Evolutionary conservation across 2,329 filamentous ascomycete species (phyloP).

Genomic region (Lachnellula cervina): DNA sequence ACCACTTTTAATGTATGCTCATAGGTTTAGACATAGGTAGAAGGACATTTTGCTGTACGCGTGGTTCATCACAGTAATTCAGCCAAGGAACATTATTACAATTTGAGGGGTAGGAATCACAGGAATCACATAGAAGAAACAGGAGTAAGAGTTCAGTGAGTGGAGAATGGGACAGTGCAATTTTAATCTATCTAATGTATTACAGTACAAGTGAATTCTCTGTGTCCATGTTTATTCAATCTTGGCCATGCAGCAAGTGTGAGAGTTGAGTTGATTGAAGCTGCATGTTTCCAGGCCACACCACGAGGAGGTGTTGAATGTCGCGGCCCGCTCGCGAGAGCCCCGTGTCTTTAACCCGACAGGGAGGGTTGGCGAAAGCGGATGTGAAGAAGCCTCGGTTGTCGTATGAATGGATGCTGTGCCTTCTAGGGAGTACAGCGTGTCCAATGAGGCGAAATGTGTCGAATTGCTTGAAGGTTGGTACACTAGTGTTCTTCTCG

Average conservation of each 20-base stretch:
- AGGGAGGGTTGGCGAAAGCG: background rate
- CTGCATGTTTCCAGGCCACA: background rate
- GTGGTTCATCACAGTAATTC: too few relatives aligned
- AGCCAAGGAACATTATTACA: too few relatives aligned
- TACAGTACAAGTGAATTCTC: too few relatives aligned
- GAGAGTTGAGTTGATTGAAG: background rate
- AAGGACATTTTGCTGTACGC: too few relatives aligned
- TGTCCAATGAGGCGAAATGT: background rate
- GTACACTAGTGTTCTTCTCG: background rate
- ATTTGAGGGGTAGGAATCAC: too few relatives aligned
- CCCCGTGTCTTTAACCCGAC: background rate
- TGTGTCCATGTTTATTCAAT: background rate
- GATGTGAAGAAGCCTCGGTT: background rate
- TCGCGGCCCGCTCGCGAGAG: background rate
- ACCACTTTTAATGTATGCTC: too few relatives aligned
- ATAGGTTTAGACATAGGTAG: too few relatives aligned
- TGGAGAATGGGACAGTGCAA: background rate
- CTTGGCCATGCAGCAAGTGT: background rate
- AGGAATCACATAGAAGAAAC: too few relatives aligned
- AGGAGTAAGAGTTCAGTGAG: too few relatives aligned
- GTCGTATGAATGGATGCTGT: background rate
- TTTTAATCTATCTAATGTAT: background rate
- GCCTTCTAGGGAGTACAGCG: background rate
- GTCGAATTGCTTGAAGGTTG: background rate
- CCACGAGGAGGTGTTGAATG: background rate